Percentiles rank a stretch among this genome's conserved stretches.
These are phyloP conservation scores for Pyricularia pennisetigena DNA, from an alignment of 2,329 filamentous ascomycete species.

Conservation along the genomic window DNA sequence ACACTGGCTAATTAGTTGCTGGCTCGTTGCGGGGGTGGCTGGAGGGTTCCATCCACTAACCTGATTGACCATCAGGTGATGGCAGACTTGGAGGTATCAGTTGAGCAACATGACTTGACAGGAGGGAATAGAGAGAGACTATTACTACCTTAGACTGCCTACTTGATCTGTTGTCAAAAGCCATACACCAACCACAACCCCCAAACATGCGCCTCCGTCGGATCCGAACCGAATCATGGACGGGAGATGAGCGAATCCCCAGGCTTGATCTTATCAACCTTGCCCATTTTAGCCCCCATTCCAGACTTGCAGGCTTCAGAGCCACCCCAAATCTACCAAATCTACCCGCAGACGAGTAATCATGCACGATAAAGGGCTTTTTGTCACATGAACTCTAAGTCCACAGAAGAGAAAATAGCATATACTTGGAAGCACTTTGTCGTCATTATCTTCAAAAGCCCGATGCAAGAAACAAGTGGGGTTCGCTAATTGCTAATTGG, in stretches of 20 bases:
- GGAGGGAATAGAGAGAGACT: background rate
- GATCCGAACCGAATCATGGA: background rate
- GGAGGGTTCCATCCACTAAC: background rate
- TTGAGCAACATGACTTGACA: background rate
- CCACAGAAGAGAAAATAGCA: background rate
- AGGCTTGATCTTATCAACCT: background rate
- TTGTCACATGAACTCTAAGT: background rate
- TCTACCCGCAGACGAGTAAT: background rate
- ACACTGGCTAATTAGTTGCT: background rate
- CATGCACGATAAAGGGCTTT: background rate
- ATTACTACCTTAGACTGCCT: background rate
- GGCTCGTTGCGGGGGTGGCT: background rate
- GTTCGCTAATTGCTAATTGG: background rate
- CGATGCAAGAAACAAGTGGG: background rate
- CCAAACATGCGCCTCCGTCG: background rate
- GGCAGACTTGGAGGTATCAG: background rate
- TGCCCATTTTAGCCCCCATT: background rate
- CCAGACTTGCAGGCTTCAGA: background rate
- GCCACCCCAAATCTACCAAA: background rate
- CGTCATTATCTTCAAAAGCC: background rate
- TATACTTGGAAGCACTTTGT: background rate
- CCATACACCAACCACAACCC: background rate
- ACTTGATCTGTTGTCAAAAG: background rate
- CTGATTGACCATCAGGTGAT: background rate
- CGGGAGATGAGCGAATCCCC: background rate